These are phyloP conservation scores for Claviceps citrina DNA, from an alignment of 2,329 filamentous ascomycete genomes.

Conservation along the genomic window DNA sequence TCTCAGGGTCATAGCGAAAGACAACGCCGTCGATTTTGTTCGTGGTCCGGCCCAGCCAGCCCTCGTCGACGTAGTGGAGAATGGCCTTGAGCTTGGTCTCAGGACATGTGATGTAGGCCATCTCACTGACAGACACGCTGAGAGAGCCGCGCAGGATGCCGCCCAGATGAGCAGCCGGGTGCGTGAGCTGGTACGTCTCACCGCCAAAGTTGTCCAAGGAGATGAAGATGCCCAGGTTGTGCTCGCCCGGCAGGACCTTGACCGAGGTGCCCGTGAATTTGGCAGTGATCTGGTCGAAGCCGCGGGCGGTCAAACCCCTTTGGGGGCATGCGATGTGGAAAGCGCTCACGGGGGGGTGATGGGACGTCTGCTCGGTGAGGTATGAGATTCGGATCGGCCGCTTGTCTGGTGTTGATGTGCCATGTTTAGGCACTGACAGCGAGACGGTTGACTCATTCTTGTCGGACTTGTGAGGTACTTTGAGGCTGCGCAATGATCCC, in stretches of 20 bases:
- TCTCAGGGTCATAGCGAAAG: slow-evolving; percentile 78
- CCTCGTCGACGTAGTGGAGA: slow-evolving; percentile 82
- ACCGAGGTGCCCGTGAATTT: slow-evolving; percentile 96
- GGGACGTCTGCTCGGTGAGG: slow-evolving; percentile 92
- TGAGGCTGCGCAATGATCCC: slow-evolving; percentile 31
- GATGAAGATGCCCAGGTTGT: slow-evolving; percentile 94
- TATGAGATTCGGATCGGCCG: slow-evolving; percentile 70
- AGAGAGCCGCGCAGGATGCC: slow-evolving; percentile 78
- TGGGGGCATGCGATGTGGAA: slow-evolving; percentile 89
- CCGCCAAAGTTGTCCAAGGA: slow-evolving; percentile 63
- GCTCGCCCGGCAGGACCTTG: slow-evolving; percentile 77
- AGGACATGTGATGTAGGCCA: slow-evolving; percentile 77
- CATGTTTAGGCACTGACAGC: slow-evolving; percentile 35
- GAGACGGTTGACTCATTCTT: slow-evolving; percentile 33
- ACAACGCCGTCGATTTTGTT: slow-evolving; percentile 85
- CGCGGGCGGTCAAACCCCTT: slow-evolving; percentile 71
- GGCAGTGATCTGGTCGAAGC: slow-evolving; percentile 90
- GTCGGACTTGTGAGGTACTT: slow-evolving; percentile 28
- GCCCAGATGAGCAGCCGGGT: slow-evolving; percentile 83
- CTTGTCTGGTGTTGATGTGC: slow-evolving; percentile 24
- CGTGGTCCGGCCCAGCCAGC: slow-evolving; percentile 81
- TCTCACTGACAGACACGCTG: slow-evolving; percentile 78
- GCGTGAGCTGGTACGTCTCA: slow-evolving; percentile 88
- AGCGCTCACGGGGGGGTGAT: slow-evolving; percentile 92
- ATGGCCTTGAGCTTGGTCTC: slow-evolving; percentile 85